Conservation (phyloP, 106 monocot genomes). For the Dendrobium huoshanense region DNA sequence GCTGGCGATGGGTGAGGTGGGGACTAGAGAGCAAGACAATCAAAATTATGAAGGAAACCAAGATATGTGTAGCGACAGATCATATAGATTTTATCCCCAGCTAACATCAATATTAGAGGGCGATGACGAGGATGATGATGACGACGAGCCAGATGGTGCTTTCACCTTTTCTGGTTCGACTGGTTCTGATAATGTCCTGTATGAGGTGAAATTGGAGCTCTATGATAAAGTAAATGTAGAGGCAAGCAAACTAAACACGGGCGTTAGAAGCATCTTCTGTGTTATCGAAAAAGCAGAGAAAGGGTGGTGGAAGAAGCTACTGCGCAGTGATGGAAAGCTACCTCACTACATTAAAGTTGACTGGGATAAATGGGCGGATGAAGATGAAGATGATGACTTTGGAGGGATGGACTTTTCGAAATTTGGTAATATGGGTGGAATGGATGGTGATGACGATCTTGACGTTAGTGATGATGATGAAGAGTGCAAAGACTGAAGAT, state of each 20-base stretch:
- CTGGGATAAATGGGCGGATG: constrained; percentile 91
- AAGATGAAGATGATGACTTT: constrained; percentile 65
- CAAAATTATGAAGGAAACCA: too few relatives aligned
- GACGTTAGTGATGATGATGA: constrained; percentile 66
- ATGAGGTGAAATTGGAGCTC: constrained; percentile 68
- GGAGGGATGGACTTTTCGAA: constrained; percentile 84
- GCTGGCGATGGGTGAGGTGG: too few relatives aligned
- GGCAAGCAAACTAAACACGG: constrained; percentile 80
- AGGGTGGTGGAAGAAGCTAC: constrained; percentile 75
- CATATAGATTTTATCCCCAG: too few relatives aligned
- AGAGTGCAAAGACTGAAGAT: background rate
- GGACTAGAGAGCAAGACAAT: too few relatives aligned
- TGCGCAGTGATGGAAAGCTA: constrained; percentile 58
- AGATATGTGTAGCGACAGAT: too few relatives aligned
- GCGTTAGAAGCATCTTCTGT: constrained; percentile 70
- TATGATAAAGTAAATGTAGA: constrained; percentile 82
- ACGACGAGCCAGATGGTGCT: constrained; percentile 43
- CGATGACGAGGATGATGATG: too few relatives aligned
- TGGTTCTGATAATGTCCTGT: constrained; percentile 43
- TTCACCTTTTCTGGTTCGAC: constrained; percentile 67
- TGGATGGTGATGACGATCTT: constrained; percentile 43
- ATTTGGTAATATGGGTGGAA: constrained; percentile 51
- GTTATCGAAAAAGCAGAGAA: constrained; percentile 64
- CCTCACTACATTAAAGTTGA: constrained; percentile 89
- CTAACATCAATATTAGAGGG: too few relatives aligned